A percentile compares a stretch with the other conserved stretches of the same genome.
Conservation (phyloP, 495 filamentous ascomycete species). For the Letharia lupina region DNA sequence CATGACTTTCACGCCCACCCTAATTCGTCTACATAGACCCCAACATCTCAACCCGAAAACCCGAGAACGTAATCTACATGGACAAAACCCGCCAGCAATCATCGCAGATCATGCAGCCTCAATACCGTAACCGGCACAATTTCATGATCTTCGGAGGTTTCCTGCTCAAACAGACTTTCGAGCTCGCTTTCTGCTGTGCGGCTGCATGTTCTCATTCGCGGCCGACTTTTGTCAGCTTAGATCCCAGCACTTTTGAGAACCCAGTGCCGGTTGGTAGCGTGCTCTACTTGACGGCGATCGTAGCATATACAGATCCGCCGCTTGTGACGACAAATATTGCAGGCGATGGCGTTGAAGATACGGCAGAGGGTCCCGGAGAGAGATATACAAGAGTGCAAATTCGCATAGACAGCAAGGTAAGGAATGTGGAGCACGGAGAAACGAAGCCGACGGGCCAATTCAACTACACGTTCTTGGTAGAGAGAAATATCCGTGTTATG, state of each 20-base stretch:
- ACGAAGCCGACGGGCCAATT: constrained; percentile 73
- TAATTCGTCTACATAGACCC: constrained; percentile 40
- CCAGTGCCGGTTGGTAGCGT: constrained; percentile 79
- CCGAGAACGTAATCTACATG: constrained; percentile 60
- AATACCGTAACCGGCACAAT: constrained; percentile 75
- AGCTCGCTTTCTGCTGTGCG: constrained; percentile 84
- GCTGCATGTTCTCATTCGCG: constrained; percentile 66
- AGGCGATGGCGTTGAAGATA: constrained; percentile 31
- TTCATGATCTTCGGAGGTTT: constrained; percentile 91
- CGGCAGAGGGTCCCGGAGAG: constrained; percentile 22
- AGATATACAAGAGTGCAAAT: constrained; percentile 64
- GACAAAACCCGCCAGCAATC: constrained; percentile 55
- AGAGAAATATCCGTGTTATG: constrained; percentile 63
- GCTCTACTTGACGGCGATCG: constrained; percentile 67
- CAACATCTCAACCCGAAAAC: constrained; percentile 47
- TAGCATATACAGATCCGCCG: constrained; percentile 69
- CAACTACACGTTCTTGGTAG: constrained; percentile 76
- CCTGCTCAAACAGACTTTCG: constrained; percentile 72
- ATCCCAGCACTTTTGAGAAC: constrained; percentile 76
- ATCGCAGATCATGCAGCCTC: constrained; percentile 79
- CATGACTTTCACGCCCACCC: not conserved
- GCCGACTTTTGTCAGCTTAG: constrained; percentile 69
- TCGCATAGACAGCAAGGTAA: constrained; percentile 66
- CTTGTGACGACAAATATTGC: constrained; percentile 29
- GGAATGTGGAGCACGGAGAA: constrained; percentile 67